Evolutionary conservation across 2,329 filamentous ascomycete genomes (phyloP).

Genomic region (Phaeosphaeriaceae sp.): DNA sequence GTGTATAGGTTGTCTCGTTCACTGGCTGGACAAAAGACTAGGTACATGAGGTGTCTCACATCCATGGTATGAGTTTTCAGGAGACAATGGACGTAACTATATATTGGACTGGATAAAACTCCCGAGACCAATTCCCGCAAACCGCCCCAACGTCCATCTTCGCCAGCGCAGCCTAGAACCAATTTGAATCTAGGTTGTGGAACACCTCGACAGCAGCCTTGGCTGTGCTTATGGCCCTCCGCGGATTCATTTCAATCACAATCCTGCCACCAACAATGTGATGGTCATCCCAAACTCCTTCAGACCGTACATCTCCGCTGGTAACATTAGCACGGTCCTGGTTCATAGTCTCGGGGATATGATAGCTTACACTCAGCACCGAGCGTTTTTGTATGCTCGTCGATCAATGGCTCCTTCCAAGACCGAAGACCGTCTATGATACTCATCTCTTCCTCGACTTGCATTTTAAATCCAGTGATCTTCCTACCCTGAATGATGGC

Average conservation of each 20-base stretch:
- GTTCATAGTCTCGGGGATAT: not conserved
- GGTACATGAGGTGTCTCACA: too few relatives aligned
- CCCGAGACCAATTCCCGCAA: too few relatives aligned
- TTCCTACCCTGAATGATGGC: constrained; percentile 45
- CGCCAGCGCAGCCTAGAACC: too few relatives aligned
- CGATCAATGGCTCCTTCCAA: constrained; percentile 37
- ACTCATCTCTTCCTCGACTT: constrained; percentile 44
- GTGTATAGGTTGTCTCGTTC: too few relatives aligned
- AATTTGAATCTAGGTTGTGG: not conserved
- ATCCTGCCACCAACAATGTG: constrained; percentile 43
- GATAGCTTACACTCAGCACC: constrained; percentile 42
- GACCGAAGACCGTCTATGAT: constrained; percentile 44
- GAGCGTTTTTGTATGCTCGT: constrained; percentile 32
- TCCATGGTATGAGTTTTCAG: too few relatives aligned
- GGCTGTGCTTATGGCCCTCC: constrained; percentile 44
- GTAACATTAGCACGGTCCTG: not conserved
- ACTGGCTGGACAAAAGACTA: too few relatives aligned
- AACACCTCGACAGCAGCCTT: constrained; percentile 25
- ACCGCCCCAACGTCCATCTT: too few relatives aligned
- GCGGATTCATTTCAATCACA: constrained; percentile 47
- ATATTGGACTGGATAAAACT: too few relatives aligned
- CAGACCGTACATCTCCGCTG: constrained; percentile 23
- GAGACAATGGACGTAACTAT: too few relatives aligned
- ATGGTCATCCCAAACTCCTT: constrained; percentile 39
- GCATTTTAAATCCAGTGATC: constrained; percentile 50